These are phyloP conservation scores for Botryotinia narcissicola DNA, from an alignment of 2,329 filamentous ascomycete species.

Conservation along the genomic window DNA sequence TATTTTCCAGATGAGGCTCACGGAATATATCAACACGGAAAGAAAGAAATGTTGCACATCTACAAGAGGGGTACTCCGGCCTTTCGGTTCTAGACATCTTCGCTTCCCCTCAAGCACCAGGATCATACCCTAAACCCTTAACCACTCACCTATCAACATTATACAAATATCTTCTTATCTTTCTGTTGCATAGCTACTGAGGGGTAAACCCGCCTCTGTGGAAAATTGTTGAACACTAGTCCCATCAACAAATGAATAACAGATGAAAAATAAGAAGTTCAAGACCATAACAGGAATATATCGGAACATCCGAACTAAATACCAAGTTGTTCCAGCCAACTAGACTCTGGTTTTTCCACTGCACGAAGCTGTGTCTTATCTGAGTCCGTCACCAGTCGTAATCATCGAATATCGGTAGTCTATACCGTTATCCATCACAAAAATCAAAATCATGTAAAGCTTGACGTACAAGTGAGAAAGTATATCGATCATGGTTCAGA, in stretches of 20 bases:
- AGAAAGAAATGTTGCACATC: not conserved
- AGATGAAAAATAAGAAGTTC: not conserved
- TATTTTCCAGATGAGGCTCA: not conserved
- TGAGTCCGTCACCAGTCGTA: not conserved
- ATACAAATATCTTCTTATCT: not conserved
- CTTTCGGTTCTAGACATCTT: not conserved
- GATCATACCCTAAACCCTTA: not conserved
- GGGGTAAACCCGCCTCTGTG: not conserved
- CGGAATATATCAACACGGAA: not conserved
- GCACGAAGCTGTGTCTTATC: not conserved
- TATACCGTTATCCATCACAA: not conserved
- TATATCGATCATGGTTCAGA: not conserved
- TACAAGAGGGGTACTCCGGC: not conserved
- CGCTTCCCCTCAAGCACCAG: not conserved
- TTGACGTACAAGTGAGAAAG: not conserved
- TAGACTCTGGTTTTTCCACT: not conserved
- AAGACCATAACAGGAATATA: not conserved
- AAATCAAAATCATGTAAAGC: not conserved
- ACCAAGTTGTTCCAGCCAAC: not conserved
- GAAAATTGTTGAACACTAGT: not conserved
- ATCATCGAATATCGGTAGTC: not conserved
- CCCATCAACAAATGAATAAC: not conserved
- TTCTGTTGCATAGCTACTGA: not conserved
- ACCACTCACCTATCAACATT: not conserved
- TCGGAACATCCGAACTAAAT: not conserved